Evolutionary conservation across 2,329 filamentous ascomycete species (phyloP).

Genomic region (Emmonsiellopsis sp.): DNA sequence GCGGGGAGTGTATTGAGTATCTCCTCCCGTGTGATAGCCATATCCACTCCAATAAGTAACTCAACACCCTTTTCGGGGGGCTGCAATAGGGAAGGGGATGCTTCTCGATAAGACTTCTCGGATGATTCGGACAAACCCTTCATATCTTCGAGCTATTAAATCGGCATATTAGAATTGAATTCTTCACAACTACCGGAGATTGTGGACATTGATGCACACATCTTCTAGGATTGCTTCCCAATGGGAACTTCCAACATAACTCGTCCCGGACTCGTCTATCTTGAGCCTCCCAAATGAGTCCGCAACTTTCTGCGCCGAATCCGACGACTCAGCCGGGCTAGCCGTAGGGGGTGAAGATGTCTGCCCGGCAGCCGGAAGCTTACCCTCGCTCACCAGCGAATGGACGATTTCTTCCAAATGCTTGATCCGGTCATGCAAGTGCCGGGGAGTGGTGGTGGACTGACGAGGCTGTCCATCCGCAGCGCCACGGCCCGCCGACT

Average conservation of each 20-base stretch:
- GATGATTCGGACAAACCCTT: not conserved
- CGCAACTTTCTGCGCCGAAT: not conserved
- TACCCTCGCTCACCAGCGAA: slow-evolving; percentile 11
- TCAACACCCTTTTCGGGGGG: slow-evolving; percentile 2
- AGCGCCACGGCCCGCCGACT: not conserved
- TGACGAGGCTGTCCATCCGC: not conserved
- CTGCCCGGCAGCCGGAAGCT: not conserved
- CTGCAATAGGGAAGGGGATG: not conserved
- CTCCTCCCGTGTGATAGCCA: slow-evolving; percentile 19
- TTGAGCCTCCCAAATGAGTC: slow-evolving; percentile 11
- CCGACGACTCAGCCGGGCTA: not conserved
- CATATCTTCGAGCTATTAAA: not conserved
- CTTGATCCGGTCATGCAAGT: slow-evolving; percentile 5
- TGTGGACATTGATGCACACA: slow-evolving; percentile 17
- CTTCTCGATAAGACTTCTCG: not conserved
- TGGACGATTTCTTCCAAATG: slow-evolving; percentile 19
- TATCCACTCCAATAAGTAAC: slow-evolving; percentile 18
- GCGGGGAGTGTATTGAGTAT: slow-evolving; percentile 21
- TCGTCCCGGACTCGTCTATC: slow-evolving; percentile 17
- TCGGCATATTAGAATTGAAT: not conserved
- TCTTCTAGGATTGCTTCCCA: slow-evolving; percentile 23
- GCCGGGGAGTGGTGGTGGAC: not conserved
- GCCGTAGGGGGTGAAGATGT: not conserved
- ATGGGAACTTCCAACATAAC: slow-evolving; percentile 23
- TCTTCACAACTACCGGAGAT: not conserved